Base-by-base conservation (phyloP, 2,329 filamentous ascomycete species). In the Amylocarpus encephaloides region DNA sequence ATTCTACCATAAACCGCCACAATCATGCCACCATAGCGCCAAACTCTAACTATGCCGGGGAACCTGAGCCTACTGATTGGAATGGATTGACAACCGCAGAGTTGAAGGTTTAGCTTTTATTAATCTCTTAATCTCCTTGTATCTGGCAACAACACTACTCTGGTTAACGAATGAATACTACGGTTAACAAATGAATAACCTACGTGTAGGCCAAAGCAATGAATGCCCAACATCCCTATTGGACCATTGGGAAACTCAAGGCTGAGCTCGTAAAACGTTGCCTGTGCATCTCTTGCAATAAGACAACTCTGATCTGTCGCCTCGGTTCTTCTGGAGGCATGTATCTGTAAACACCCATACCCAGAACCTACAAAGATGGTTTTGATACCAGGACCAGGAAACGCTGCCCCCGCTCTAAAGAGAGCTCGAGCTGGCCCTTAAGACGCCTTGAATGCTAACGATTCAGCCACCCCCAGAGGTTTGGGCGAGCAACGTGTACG, bases 401-500 rank as follows among this genome's bases (percentile, higher is more conserved):
- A 26, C 7, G 4, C 22, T 26, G 22, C 22, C 7, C 15, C 13
- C n/a, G 22, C 46, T 34, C 13, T 15, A 12, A 13, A 36, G 16
- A 26, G 19, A 26, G 18, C 30, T 5, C 26, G 29, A 29, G 36
- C 46, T 26, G 10, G 13, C n/a, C 19, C n/a, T 22, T 15, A 26
- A 18, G 35, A 30, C 10, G 19, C 19, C 13, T 12, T 16, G 11
- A 12, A 32, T 29, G 42, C 41, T 12, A 40, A 22, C n/a, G 32
- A 10, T 19, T n/a, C n/a, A n/a, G 7, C 12, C 9, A n/a, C 7
- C 6, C 29, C 30, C 9, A 29, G 7, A 4, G 43, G 5, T 6
- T 30, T 15, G 11, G 43, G 53, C 29, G 49, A 51, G 32, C 40
- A 7, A 29, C 55, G 57, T n/a, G n/a, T 51, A 15, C 40, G 41